A percentile compares a stretch with the other conserved stretches of the same genome.
Conservation (phyloP, 2,329 filamentous ascomycete genomes). For the Akanthomyces muscarius region DNA sequence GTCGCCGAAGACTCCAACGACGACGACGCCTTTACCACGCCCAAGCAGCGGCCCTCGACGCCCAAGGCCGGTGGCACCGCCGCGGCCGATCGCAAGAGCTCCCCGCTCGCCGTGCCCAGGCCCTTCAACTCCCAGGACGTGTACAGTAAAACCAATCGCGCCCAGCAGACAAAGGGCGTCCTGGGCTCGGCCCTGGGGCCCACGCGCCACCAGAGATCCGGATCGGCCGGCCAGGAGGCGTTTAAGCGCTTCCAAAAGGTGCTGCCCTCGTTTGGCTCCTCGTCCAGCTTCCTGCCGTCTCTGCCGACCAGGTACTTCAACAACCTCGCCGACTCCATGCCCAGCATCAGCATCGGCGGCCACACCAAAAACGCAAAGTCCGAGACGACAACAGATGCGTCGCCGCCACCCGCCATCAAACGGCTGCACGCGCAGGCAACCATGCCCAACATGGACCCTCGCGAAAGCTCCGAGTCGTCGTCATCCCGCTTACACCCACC, state of each 20-base stretch:
- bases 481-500: neutral
- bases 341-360: conserved; percentile 21
- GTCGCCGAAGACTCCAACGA: conserved; percentile 20
- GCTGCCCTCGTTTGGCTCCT: conserved; percentile 46
- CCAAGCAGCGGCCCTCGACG: neutral
- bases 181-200: conserved; percentile 46
- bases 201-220: conserved; percentile 45
- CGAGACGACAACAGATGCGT: neutral
- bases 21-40: conserved; percentile 19
- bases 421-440: neutral
- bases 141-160: conserved; percentile 11
- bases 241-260: conserved; percentile 54
- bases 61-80: neutral
- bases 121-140: conserved; percentile 18
- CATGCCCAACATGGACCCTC: neutral
- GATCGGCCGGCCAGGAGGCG: conserved; percentile 54
- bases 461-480: neutral
- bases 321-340: conserved; percentile 19
- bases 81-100: neutral
- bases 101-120: neutral
- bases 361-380: conserved; percentile 18
- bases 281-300: conserved; percentile 36
- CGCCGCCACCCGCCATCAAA: neutral
- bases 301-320: conserved; percentile 30
- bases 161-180: conserved; percentile 26